Conservation (phyloP, 805 yeast genomes). For the Nakazawaea anatomiae region DNA sequence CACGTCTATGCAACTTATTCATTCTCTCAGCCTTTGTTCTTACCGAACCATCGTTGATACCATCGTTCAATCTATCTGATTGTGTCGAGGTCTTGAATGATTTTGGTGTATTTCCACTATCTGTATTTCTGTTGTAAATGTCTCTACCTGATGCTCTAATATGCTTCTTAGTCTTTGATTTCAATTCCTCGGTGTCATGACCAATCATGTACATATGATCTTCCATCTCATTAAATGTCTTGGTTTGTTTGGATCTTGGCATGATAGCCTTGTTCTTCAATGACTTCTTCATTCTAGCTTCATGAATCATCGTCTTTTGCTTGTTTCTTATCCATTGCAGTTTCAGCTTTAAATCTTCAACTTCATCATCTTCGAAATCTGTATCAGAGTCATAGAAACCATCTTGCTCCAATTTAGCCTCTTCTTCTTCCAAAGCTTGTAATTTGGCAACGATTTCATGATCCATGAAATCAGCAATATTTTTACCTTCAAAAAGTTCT, state of each 20-base stretch:
- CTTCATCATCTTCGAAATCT: conserved; percentile 52
- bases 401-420: conserved; percentile 85
- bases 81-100: conserved; percentile 42
- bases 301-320: conserved; percentile 89
- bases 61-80: conserved; percentile 79
- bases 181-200: conserved; percentile 70
- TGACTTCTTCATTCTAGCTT: conserved; percentile 80
- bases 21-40: conserved; percentile 83
- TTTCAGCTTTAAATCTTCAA: conserved; percentile 69
- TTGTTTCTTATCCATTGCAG: conserved; percentile 95
- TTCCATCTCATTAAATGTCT: conserved; percentile 75
- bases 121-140: conserved; percentile 54
- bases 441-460: conserved; percentile 91
- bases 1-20: conserved; percentile 86
- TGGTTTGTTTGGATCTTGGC: conserved; percentile 85
- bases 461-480: conserved; percentile 95
- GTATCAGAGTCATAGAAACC: conserved; percentile 94
- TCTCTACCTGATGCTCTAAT: conserved; percentile 60
- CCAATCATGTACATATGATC: conserved; percentile 86
- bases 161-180: conserved; percentile 35
- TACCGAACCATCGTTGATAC: conserved; percentile 74
- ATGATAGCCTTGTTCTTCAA: conserved; percentile 80
- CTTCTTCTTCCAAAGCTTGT: conserved; percentile 95
- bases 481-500: conserved; percentile 91
- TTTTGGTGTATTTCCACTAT: conserved; percentile 21